Conservation (phyloP, 805 yeast genomes). For the Zygosaccharomyces gambellarensis region DNA sequence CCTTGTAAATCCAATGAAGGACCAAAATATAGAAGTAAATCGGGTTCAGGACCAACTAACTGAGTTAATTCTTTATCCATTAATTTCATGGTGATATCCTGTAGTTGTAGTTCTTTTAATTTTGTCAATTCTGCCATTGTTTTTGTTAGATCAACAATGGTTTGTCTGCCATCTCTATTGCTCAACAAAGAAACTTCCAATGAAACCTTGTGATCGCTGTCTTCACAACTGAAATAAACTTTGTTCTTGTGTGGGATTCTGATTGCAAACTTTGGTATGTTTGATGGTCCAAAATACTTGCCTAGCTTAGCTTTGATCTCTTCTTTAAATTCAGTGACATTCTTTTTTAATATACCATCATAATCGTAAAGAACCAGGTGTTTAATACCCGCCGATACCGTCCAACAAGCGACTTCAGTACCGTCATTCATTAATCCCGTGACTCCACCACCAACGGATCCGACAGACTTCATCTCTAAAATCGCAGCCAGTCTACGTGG, state of each 20-base stretch:
- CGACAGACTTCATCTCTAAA: slow-evolving; percentile 65
- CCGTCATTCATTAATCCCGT: slow-evolving; percentile 74
- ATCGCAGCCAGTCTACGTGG: slow-evolving; percentile 76
- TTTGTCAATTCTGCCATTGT: slow-evolving; percentile 75
- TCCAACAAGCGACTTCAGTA: slow-evolving; percentile 81
- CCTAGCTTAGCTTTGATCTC: slow-evolving; percentile 56
- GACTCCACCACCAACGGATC: slow-evolving; percentile 84
- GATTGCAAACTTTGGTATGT: slow-evolving; percentile 57
- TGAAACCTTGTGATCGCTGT: slow-evolving; percentile 37
- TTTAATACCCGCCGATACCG: slow-evolving; percentile 80
- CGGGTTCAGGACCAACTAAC: slow-evolving; percentile 90
- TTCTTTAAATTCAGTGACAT: slow-evolving; percentile 51
- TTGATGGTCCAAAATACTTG: slow-evolving; percentile 67
- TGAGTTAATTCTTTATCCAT: slow-evolving; percentile 70
- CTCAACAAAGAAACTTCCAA: slow-evolving; percentile 66
- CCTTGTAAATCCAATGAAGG: slow-evolving; percentile 89
- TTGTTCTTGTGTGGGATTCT: slow-evolving; percentile 64
- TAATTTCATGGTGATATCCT: slow-evolving; percentile 68
- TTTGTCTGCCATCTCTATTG: slow-evolving; percentile 79
- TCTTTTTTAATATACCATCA: slow-evolving; percentile 59
- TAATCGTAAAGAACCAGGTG: slow-evolving; percentile 71
- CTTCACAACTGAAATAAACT: slow-evolving; percentile 35
- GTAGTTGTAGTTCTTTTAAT: slow-evolving; percentile 51
- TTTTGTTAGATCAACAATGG: slow-evolving; percentile 81
- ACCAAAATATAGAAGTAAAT: slow-evolving; percentile 74